Percentiles rank a stretch among this genome's conserved stretches.
Evolutionary conservation across 306 rosid genomes (phyloP).

Genomic region (Canavalia gladiata): DNA sequence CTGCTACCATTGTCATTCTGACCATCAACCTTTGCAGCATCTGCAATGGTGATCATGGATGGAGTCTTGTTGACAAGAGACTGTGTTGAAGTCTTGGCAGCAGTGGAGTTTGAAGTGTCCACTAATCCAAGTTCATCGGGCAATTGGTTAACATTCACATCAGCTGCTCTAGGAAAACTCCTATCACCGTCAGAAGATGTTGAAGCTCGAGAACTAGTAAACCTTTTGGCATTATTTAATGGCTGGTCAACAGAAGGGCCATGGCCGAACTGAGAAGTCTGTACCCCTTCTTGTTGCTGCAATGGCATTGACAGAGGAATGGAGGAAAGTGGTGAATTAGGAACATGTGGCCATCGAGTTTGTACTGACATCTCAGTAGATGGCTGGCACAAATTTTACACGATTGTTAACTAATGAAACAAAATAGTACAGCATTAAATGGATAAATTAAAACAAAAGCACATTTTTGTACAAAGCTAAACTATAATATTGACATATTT

Average conservation of each 20-base stretch:
- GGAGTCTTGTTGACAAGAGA: conserved; percentile 53
- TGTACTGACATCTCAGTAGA: conserved; percentile 85
- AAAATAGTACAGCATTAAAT: conserved; percentile 16
- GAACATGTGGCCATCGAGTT: conserved; percentile 84
- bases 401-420: conserved; percentile 28
- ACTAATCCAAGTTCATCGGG: conserved; percentile 85
- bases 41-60: conserved; percentile 50
- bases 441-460: conserved; percentile 14
- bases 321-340: conserved; percentile 71
- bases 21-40: conserved; percentile 60
- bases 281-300: conserved; percentile 72
- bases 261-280: conserved; percentile 68
- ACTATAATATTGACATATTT: conserved; percentile 1
- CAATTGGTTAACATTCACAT: conserved; percentile 68
- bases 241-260: conserved; percentile 70
- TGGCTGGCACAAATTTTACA: conserved; percentile 63
- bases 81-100: conserved; percentile 57
- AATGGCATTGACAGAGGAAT: conserved; percentile 75
- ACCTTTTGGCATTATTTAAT: conserved; percentile 59
- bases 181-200: conserved; percentile 66
- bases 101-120: conserved; percentile 60
- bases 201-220: conserved; percentile 62
- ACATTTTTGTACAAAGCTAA: neutral
- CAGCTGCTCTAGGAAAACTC: conserved; percentile 64
- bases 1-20: conserved; percentile 57